Conservation (phyloP, 768 basidiomycete genomes). For the Lepiota venenata region DNA sequence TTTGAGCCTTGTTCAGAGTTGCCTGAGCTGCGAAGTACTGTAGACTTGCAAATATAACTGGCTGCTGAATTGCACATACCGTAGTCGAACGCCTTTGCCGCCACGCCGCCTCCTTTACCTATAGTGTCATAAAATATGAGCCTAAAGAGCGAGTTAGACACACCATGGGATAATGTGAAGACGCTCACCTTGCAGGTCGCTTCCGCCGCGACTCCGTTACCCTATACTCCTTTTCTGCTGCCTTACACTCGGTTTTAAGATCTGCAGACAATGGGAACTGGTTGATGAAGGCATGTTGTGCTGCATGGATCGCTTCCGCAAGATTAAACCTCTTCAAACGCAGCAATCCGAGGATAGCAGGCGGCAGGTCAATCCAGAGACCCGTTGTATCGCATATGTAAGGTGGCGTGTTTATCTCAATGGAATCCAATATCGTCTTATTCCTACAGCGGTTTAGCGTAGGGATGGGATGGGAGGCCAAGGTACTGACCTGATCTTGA, state of each 20-base stretch:
- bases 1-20: constrained; percentile 56
- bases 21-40: constrained; percentile 40
- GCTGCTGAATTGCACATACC: constrained; percentile 36
- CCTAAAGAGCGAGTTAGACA: constrained; percentile 29
- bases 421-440: constrained; percentile 65
- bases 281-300: constrained; percentile 81
- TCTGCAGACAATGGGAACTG: constrained; percentile 67
- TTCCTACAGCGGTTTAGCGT: constrained; percentile 35
- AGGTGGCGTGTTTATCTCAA: constrained; percentile 74
- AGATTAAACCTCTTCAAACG: constrained; percentile 52
- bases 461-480: background rate
- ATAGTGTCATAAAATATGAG: constrained; percentile 78
- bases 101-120: constrained; percentile 67
- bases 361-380: constrained; percentile 76
- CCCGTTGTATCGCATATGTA: constrained; percentile 75
- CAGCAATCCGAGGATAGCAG: constrained; percentile 48
- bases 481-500: constrained; percentile 61
- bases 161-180: background rate
- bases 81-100: constrained; percentile 81
- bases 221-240: constrained; percentile 70
- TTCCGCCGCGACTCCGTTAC: constrained; percentile 49
- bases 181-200: constrained; percentile 59
- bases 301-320: constrained; percentile 83
- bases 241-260: constrained; percentile 81
- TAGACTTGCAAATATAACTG: background rate